These are phyloP conservation scores for Xylariaceae sp. DNA, from an alignment of 2,329 filamentous ascomycete species.

Conservation along the genomic window DNA sequence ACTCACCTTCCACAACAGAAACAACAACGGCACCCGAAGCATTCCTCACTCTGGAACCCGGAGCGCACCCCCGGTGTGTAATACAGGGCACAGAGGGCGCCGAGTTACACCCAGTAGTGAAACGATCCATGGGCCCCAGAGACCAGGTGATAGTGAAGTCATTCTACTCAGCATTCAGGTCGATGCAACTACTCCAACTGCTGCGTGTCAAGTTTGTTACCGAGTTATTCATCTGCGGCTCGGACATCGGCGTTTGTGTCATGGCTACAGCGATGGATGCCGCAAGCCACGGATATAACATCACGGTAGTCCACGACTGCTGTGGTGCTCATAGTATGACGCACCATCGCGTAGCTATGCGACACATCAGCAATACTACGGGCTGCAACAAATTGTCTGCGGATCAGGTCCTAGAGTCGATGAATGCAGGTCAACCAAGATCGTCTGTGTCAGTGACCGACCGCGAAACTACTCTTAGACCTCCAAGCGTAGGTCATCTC, in stretches of 20 bases:
- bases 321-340: constrained; percentile 72
- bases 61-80: constrained; percentile 41
- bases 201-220: constrained; percentile 85
- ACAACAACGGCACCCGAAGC: constrained; percentile 22
- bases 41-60: constrained; percentile 41
- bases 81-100: constrained; percentile 43
- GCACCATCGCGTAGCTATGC: constrained; percentile 69
- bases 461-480: constrained; percentile 18
- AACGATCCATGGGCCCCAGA: constrained; percentile 42
- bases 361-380: constrained; percentile 69
- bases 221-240: constrained; percentile 84
- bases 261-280: constrained; percentile 91
- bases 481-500: constrained; percentile 30
- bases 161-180: constrained; percentile 84
- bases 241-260: constrained; percentile 81
- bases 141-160: constrained; percentile 64
- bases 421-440: constrained; percentile 24
- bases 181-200: constrained; percentile 69
- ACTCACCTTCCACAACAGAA: constrained; percentile 27
- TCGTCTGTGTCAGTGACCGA: constrained; percentile 15
- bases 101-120: constrained; percentile 44
- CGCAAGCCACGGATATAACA: constrained; percentile 80
- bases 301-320: constrained; percentile 85
- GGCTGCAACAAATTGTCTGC: constrained; percentile 66
- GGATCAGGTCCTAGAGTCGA: constrained; percentile 51